phyloP scores from a whole-genome alignment of 139 green algal genomes.

The Tetraselmis striata region DNA sequence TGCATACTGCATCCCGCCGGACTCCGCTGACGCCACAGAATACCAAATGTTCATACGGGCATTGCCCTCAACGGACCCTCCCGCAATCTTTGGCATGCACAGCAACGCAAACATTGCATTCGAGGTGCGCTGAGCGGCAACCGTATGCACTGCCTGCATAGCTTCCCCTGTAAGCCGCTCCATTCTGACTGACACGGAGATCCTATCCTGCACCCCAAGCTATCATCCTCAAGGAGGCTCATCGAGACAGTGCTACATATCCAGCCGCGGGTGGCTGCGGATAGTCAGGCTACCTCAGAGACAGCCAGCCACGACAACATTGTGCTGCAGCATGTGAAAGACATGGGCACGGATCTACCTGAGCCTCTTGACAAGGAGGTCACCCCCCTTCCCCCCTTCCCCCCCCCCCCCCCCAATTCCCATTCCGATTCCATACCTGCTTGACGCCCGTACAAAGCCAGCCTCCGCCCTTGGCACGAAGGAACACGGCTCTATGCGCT shows the following conservation, averaged over 20 bases:
- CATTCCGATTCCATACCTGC: no score
- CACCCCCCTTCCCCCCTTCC: no score
- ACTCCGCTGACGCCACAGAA: background rate
- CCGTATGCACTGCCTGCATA: no score
- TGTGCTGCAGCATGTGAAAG: background rate
- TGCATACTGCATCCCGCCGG: background rate
- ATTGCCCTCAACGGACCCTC: conserved; percentile 56
- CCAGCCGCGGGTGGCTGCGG: conserved; percentile 45
- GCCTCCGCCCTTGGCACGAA: no score
- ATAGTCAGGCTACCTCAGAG: background rate
- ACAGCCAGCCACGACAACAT: background rate
- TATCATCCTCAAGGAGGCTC: conserved; percentile 47
- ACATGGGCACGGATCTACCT: background rate
- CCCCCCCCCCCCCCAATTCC: no score
- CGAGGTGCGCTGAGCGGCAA: no score
- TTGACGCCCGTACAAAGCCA: no score
- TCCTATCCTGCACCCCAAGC: no score
- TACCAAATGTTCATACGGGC: conserved; percentile 35
- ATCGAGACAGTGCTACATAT: conserved; percentile 65
- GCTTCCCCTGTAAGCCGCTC: no score
- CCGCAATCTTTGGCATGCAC: conserved; percentile 87
- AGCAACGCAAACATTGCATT: conserved; percentile 77
- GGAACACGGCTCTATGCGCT: no score
- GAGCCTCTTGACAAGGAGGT: background rate
- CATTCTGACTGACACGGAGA: no score